These are phyloP conservation scores for Phytopythium oedochilum DNA, from an alignment of 352 stramenopile genomes.

Conservation along the genomic window DNA sequence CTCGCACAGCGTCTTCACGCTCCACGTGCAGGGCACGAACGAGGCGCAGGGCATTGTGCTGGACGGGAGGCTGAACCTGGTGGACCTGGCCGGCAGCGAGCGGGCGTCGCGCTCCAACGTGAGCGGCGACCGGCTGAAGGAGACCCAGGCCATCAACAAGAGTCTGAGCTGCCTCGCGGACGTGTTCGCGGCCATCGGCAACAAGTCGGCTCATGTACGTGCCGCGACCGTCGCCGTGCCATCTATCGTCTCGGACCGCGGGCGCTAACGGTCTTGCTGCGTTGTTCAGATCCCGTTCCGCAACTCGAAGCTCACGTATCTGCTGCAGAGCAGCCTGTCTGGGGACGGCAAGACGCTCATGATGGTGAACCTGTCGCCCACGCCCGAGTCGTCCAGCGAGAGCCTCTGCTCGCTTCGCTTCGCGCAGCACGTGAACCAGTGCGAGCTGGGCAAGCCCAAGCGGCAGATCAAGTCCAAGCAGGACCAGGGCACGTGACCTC, in stretches of 20 bases:
- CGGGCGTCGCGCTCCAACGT: constrained; percentile 89
- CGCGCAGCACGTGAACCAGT: constrained; percentile 94
- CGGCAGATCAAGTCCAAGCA: constrained; percentile 82
- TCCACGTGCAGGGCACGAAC: constrained; percentile 66
- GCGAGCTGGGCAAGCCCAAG: constrained; percentile 96
- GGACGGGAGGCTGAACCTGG: constrained; percentile 83
- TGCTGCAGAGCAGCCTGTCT: constrained; percentile 81
- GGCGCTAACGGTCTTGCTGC: not conserved
- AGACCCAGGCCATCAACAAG: constrained; percentile 96
- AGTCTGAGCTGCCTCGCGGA: constrained; percentile 92
- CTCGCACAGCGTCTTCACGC: constrained; percentile 89
- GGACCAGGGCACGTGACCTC: constrained; percentile 12
- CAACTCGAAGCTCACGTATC: constrained; percentile 94
- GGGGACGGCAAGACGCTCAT: constrained; percentile 83
- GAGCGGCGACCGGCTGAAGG: constrained; percentile 91
- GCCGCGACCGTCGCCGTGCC: not conserved
- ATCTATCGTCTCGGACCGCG: too few species aligned
- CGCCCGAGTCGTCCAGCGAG: constrained; percentile 85
- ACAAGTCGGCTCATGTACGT: constrained; percentile 90
- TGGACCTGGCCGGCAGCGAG: constrained; percentile 88
- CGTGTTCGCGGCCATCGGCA: constrained; percentile 92
- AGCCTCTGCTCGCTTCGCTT: constrained; percentile 91
- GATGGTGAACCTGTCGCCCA: constrained; percentile 87
- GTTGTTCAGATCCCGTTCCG: constrained; percentile 91
- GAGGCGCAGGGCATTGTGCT: constrained; percentile 57